phyloP scores from a whole-genome alignment of 441 rosid species.

The Breynia disticha region DNA sequence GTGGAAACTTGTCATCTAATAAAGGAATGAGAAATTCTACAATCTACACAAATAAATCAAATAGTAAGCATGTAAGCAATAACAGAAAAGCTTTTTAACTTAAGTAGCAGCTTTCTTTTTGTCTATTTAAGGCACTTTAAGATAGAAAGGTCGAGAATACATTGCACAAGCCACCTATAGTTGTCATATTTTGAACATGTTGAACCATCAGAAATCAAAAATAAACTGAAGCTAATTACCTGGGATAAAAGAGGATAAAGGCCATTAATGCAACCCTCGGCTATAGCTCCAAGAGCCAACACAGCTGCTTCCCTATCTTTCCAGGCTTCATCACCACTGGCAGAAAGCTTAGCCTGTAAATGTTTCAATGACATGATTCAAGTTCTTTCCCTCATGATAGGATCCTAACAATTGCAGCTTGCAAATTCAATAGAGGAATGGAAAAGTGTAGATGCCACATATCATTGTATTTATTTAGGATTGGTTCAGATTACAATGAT shows the following conservation, averaged over 20 bases:
- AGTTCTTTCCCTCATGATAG: too few species aligned
- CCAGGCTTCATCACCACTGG: constrained; percentile 86
- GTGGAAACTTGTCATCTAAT: constrained; percentile 88
- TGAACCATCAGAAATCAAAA: too few species aligned
- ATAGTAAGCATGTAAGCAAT: neutral
- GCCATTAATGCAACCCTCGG: constrained; percentile 90
- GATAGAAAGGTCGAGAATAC: neutral
- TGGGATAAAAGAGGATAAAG: constrained; percentile 84
- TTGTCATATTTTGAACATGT: too few species aligned
- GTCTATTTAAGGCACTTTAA: neutral
- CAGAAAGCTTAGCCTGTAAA: constrained; percentile 67
- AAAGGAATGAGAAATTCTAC: constrained; percentile 86
- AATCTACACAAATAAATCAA: constrained; percentile 45
- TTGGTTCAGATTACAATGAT: too few species aligned
- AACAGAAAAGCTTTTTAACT: too few species aligned
- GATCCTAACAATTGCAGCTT: too few species aligned
- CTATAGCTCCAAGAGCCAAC: constrained; percentile 92
- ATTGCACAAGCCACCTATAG: neutral
- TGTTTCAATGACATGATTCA: neutral
- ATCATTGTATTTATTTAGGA: too few species aligned
- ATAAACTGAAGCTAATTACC: constrained; percentile 29
- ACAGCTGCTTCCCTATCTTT: constrained; percentile 99
- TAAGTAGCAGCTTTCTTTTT: too few species aligned
- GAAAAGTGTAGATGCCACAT: too few species aligned
- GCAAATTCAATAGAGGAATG: too few species aligned